These are phyloP conservation scores for Pisolithus microcarpus DNA, from an alignment of 768 basidiomycete species.

Conservation along the genomic window DNA sequence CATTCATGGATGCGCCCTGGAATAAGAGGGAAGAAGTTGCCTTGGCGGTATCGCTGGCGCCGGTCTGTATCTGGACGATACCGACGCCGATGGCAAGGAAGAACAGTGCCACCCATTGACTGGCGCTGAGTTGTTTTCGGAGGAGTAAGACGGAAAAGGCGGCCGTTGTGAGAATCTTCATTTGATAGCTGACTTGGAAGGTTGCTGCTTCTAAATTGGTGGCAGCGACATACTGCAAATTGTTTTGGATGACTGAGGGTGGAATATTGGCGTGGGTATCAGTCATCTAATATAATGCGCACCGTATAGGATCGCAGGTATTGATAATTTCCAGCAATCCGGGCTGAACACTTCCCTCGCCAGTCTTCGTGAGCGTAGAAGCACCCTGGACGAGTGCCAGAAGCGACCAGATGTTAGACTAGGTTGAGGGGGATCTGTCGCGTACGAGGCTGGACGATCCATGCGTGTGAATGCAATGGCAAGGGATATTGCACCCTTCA, in stretches of 20 bases:
- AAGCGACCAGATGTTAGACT: constrained; percentile 26
- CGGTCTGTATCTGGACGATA: constrained; percentile 77
- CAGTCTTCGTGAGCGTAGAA: constrained; percentile 48
- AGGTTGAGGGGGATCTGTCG: constrained; percentile 24
- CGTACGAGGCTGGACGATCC: constrained; percentile 28
- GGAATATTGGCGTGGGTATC: neutral
- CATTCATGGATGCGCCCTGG: constrained; percentile 59
- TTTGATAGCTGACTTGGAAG: constrained; percentile 95
- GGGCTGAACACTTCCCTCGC: constrained; percentile 69
- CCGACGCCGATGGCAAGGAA: constrained; percentile 86
- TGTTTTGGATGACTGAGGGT: constrained; percentile 77
- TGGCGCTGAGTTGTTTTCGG: constrained; percentile 61
- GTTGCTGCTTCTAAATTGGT: constrained; percentile 92
- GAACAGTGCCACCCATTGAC: constrained; percentile 80
- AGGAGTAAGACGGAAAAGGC: constrained; percentile 80
- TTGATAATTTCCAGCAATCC: constrained; percentile 96
- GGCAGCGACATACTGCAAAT: constrained; percentile 90
- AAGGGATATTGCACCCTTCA: constrained; percentile 87
- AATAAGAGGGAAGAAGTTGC: constrained; percentile 24
- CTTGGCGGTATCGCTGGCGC: constrained; percentile 17
- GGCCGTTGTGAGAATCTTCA: constrained; percentile 95
- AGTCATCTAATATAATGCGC: constrained; percentile 9
- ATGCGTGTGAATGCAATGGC: constrained; percentile 70
- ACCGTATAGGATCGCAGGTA: constrained; percentile 93
- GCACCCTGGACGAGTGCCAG: constrained; percentile 30